Conservation (phyloP, 495 filamentous ascomycete genomes). For the Neurospora discreta region DNA sequence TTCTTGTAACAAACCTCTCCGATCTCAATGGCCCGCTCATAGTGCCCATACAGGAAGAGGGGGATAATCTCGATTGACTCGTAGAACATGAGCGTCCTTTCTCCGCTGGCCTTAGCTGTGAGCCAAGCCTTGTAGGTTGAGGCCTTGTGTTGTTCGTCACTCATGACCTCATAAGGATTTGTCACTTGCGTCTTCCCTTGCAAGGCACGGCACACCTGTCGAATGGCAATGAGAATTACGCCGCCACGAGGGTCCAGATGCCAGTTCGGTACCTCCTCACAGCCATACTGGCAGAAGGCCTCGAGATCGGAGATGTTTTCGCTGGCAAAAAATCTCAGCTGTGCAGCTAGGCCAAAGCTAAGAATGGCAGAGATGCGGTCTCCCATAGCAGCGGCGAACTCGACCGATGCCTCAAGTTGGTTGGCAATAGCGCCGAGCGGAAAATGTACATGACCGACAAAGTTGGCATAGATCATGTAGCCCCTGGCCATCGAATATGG, state of each 20-base stretch:
- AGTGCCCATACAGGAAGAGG: conserved; percentile 66
- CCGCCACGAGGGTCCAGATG: conserved; percentile 68
- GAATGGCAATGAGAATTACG: conserved; percentile 53
- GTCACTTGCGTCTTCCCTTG: conserved; percentile 69
- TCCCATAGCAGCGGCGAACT: conserved; percentile 57
- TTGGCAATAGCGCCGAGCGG: conserved; percentile 49
- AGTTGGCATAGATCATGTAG: conserved; percentile 59
- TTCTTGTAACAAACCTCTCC: conserved; percentile 51
- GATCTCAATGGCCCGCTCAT: conserved; percentile 54
- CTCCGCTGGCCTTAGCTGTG: conserved; percentile 28
- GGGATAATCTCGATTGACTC: conserved; percentile 59
- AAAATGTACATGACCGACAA: conserved; percentile 60
- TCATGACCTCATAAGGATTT: conserved; percentile 49
- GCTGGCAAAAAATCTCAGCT: conserved; percentile 59
- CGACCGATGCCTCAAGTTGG: conserved; percentile 55
- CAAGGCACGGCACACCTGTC: conserved; percentile 66
- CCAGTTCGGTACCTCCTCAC: conserved; percentile 70
- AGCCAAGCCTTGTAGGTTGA: conserved; percentile 50
- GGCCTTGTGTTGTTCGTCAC: conserved; percentile 58
- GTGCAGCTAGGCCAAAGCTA: conserved; percentile 59
- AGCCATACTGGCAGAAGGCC: conserved; percentile 56
- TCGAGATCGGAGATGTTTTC: conserved; percentile 70
- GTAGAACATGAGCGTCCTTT: conserved; percentile 58
- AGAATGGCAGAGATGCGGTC: conserved; percentile 68
- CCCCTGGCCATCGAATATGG: conserved; percentile 59